Base-by-base conservation (phyloP, 805 yeast genomes). In the Metschnikowia picachoensis region DNA sequence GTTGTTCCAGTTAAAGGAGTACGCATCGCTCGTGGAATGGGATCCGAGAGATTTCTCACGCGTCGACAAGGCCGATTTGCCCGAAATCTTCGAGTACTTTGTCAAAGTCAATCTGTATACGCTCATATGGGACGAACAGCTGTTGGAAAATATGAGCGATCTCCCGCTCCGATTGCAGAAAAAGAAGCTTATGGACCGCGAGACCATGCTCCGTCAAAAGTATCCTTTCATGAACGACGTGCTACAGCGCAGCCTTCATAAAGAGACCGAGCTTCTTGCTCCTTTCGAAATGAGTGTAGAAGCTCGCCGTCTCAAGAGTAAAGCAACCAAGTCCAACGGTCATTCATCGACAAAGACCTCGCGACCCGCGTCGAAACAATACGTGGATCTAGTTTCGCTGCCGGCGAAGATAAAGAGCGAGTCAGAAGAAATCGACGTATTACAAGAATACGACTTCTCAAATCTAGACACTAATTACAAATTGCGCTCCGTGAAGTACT, bases 1-100 rank as follows among this genome's bases (percentile, higher is more conserved):
- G 57, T 64, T 85, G 15, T 84, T 79, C 55, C 88, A 85, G 58
- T 62, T 85, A 27, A 66, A 73, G 46, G 79, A 82, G 53, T 85
- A 76, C 58, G 78, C 80, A 16, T 80, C 87, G 0, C 60, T 84
- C 36, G 78, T 74, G 0, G 79, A 78, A 15, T 85, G 82, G 77
- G 77, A 83, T 51, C 90, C 90, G 0, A 11, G 60, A 43, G 78
- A 66, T 42, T 66, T 66, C 50, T 64, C 67, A 4, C 46, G 46
- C 8, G 50, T 54, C 9, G 40, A 54, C 40, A 55, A 52, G 28
- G 29, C 56, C 11, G 67, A 62, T 14, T 51, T 65, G 30, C 69
- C 73, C 5, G 73, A 64, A 40, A 54, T 62, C 14, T 66, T 59
- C 44, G 67, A 66, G 36, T 56, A 59, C 30, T 70, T 68, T 43